Conservation (phyloP, 495 filamentous ascomycete species). For the Lophiotrema nucula region DNA sequence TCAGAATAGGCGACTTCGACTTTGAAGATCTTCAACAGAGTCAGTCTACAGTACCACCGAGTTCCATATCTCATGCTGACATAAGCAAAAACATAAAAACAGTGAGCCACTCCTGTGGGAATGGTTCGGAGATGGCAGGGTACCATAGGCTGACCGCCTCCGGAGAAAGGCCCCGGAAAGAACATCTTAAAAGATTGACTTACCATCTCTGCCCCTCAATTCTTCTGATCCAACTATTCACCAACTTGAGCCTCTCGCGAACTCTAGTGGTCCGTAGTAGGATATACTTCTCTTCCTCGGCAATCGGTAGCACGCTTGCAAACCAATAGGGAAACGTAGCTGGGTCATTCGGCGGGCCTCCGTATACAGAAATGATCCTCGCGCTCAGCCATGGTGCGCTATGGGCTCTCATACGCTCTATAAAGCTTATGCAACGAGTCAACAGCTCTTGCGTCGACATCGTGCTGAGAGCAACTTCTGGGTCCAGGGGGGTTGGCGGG, state of each 20-base stretch:
- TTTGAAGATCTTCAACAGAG: neutral
- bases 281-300: constrained; percentile 74
- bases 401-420: constrained; percentile 60
- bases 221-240: constrained; percentile 69
- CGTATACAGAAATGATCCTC: constrained; percentile 70
- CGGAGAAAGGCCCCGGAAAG: neutral
- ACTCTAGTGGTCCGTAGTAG: constrained; percentile 71
- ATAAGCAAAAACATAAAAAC: neutral
- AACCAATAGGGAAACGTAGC: constrained; percentile 88
- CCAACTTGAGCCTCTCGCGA: constrained; percentile 75
- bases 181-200: constrained; percentile 45
- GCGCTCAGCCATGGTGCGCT: constrained; percentile 72
- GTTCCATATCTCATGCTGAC: neutral
- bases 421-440: constrained; percentile 61
- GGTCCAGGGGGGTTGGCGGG: constrained; percentile 22
- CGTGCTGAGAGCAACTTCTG: constrained; percentile 51
- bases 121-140: constrained; percentile 35
- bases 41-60: neutral
- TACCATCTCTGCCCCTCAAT: constrained; percentile 73
- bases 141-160: constrained; percentile 61
- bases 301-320: constrained; percentile 73
- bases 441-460: constrained; percentile 71
- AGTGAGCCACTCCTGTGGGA: neutral
- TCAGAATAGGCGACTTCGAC: neutral
- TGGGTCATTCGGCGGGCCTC: constrained; percentile 70